A percentile compares a stretch with the other conserved stretches of the same genome.
Conservation (phyloP, 2,329 filamentous ascomycete species). For the Proliferodiscus dingleyae region DNA sequence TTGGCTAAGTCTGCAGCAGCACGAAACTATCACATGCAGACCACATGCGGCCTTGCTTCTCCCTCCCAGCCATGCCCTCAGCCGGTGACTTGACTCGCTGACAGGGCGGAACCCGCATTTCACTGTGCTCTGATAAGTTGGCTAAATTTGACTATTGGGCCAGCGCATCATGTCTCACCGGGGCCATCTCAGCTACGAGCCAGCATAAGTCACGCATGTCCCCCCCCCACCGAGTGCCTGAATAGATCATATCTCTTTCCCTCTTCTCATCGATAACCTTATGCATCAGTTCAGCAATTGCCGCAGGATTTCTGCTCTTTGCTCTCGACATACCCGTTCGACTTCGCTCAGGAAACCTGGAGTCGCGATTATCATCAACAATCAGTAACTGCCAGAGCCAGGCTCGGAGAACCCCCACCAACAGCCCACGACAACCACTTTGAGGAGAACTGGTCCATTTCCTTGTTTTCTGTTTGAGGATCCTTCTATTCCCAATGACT, state of each 20-base stretch:
- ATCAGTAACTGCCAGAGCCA: neutral
- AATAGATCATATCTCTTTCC: constrained; percentile 14
- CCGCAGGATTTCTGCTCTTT: constrained; percentile 14
- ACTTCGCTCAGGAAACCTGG: constrained; percentile 12
- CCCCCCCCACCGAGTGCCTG: constrained; percentile 14
- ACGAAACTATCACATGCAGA: constrained; percentile 15
- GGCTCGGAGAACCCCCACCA: constrained; percentile 1
- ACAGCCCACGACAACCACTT: constrained; percentile 13
- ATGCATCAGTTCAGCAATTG: constrained; percentile 15
- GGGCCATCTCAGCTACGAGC: constrained; percentile 8
- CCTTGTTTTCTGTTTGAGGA: constrained; percentile 9
- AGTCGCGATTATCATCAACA: constrained; percentile 8
- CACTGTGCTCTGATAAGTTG: constrained; percentile 17
- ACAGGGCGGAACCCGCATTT: constrained; percentile 10
- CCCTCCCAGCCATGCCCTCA: constrained; percentile 14
- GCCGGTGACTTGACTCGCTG: neutral
- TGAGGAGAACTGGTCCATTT: constrained; percentile 9
- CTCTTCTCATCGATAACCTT: constrained; percentile 6
- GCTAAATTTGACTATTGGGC: constrained; percentile 18
- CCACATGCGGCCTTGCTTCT: constrained; percentile 5
- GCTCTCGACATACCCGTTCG: constrained; percentile 17
- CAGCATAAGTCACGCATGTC: constrained; percentile 26
- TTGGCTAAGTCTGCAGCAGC: constrained; percentile 16
- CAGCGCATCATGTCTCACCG: constrained; percentile 30
- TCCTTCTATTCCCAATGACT: constrained; percentile 27